A percentile compares a stretch with the other conserved stretches of the same genome.
phyloP scores from a whole-genome alignment of 2,329 filamentous ascomycete genomes.

The Apiospora rasikravindrae region DNA sequence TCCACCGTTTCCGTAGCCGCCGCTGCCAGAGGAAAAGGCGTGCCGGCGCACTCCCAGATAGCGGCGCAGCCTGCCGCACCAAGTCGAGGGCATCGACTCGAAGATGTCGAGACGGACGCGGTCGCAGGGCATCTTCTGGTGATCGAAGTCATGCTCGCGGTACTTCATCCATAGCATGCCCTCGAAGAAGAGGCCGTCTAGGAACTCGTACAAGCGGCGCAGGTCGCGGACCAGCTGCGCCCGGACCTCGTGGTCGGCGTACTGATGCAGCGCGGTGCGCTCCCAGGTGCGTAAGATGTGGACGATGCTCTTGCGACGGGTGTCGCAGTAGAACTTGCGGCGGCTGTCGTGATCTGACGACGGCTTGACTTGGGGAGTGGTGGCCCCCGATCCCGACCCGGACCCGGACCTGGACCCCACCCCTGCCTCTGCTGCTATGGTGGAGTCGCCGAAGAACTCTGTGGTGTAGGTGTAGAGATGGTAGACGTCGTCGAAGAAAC shows the following conservation, averaged over 20 bases:
- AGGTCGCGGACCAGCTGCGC: neutral
- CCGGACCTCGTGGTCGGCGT: neutral
- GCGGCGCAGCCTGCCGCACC: neutral
- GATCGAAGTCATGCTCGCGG: too few relatives aligned
- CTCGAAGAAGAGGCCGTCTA: slow-evolving; percentile 1
- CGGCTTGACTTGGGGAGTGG: neutral
- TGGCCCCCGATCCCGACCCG: neutral
- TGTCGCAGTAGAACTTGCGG: too few relatives aligned
- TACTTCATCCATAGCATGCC: neutral
- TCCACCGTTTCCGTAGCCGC: neutral
- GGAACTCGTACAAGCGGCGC: neutral
- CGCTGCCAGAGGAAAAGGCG: neutral
- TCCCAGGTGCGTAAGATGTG: neutral
- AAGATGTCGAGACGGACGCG: slow-evolving; percentile 9
- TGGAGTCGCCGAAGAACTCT: neutral
- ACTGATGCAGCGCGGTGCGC: slow-evolving; percentile 7
- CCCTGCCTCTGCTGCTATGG: neutral
- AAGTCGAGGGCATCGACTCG: neutral
- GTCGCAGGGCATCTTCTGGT: neutral
- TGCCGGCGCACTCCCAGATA: neutral
- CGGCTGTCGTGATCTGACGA: neutral
- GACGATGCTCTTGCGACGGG: neutral
- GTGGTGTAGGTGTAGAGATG: neutral
- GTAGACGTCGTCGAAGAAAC: neutral
- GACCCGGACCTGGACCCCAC: neutral